phyloP scores from a whole-genome alignment of 331 rosid species.

The Telfairia occidentalis region DNA sequence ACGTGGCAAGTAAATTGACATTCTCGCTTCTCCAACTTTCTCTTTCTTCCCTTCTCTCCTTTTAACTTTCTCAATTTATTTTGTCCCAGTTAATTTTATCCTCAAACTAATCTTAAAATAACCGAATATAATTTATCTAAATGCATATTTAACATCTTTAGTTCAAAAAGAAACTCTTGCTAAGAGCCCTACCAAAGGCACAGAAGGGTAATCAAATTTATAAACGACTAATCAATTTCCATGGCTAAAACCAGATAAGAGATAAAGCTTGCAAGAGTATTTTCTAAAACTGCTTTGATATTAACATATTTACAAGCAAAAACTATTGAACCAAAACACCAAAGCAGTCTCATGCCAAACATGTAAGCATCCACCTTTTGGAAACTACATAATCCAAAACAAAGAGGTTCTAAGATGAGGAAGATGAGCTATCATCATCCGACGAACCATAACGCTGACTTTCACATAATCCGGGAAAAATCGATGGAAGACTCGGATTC shows the following conservation, averaged over 20 bases:
- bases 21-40: too few relatives aligned
- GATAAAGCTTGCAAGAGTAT: not conserved
- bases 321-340: not conserved
- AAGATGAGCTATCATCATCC: conserved; percentile 32
- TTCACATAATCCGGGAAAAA: conserved; percentile 35
- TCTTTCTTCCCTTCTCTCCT: too few relatives aligned
- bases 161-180: too few relatives aligned
- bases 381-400: not conserved
- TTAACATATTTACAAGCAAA: conserved; percentile 4
- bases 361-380: not conserved
- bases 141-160: too few relatives aligned
- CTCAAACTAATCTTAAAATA: too few relatives aligned
- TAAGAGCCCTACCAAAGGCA: too few relatives aligned
- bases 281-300: not conserved
- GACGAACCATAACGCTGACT: conserved; percentile 34
- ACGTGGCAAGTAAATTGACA: too few relatives aligned
- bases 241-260: not conserved
- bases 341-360: conserved; percentile 3
- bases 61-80: too few relatives aligned
- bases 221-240: not conserved
- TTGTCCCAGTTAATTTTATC: too few relatives aligned
- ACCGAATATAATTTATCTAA: too few relatives aligned
- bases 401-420: conserved; percentile 10
- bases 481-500: conserved; percentile 22
- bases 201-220: too few relatives aligned